These are phyloP conservation scores for Fusarium redolens DNA, from an alignment of 2,329 filamentous ascomycete species.

Conservation along the genomic window DNA sequence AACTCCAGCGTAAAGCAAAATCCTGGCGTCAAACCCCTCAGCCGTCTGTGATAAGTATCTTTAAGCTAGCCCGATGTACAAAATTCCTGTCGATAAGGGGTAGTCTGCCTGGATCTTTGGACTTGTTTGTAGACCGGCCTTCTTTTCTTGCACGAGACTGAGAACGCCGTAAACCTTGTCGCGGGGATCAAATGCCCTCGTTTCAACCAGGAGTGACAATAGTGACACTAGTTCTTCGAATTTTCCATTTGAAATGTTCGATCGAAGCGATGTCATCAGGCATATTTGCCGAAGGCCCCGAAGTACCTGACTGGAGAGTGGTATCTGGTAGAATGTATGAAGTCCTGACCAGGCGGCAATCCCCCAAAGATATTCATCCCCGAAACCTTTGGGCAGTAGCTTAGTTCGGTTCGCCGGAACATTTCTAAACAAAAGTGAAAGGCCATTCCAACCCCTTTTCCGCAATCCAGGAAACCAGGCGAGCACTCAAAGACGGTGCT, in stretches of 20 bases:
- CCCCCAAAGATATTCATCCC: too few species aligned
- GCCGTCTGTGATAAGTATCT: not conserved
- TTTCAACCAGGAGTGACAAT: not conserved
- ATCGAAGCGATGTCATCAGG: not conserved
- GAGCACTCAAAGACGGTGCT: too few species aligned
- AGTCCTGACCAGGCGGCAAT: not conserved
- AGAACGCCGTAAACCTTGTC: not conserved
- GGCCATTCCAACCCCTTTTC: too few species aligned
- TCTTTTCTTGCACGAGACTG: not conserved
- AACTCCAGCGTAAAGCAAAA: not conserved
- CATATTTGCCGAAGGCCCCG: not conserved
- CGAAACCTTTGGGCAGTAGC: too few species aligned
- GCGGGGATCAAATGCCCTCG: not conserved
- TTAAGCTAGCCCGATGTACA: not conserved
- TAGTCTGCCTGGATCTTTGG: not conserved
- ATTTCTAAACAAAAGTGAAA: too few species aligned
- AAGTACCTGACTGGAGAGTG: not conserved
- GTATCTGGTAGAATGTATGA: not conserved
- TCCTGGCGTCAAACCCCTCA: not conserved
- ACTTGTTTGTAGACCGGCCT: not conserved
- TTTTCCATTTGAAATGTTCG: not conserved
- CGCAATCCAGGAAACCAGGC: too few species aligned
- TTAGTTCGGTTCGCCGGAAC: too few species aligned
- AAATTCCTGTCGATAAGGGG: not conserved
- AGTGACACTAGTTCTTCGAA: not conserved